Conservation (phyloP, 495 filamentous ascomycete species). For the Aspergillus olivimuriae region DNA sequence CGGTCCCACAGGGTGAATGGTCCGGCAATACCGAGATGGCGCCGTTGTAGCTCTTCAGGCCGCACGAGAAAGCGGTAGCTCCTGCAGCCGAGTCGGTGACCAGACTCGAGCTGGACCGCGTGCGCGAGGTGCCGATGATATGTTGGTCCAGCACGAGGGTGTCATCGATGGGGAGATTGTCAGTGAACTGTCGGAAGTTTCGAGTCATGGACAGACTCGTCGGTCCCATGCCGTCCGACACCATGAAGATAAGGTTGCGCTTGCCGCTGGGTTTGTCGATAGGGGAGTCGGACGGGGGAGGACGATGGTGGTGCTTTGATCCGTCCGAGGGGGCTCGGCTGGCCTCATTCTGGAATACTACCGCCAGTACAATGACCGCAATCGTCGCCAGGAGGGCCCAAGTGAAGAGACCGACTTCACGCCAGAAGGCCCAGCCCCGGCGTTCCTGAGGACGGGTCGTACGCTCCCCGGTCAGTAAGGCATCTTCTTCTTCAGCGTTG, state of each 20-base stretch:
- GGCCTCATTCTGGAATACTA: constrained; percentile 62
- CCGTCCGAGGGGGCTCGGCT: constrained; percentile 21
- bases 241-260: constrained; percentile 95
- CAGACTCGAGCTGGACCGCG: constrained; percentile 70
- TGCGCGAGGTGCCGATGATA: constrained; percentile 82
- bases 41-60: constrained; percentile 87
- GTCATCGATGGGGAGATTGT: constrained; percentile 61
- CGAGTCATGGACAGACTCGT: constrained; percentile 81
- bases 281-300: too few species aligned
- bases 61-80: constrained; percentile 93
- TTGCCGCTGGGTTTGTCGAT: constrained; percentile 60
- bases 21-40: constrained; percentile 87
- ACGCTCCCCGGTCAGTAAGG: constrained; percentile 54
- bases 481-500: constrained; percentile 55
- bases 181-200: constrained; percentile 66
- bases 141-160: constrained; percentile 75
- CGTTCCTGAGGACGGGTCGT: constrained; percentile 24
- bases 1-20: constrained; percentile 81
- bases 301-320: too few species aligned
- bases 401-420: constrained; percentile 66
- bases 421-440: constrained; percentile 50
- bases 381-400: constrained; percentile 90
- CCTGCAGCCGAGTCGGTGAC: constrained; percentile 95
- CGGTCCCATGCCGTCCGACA: constrained; percentile 96
- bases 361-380: constrained; percentile 65